A percentile compares a stretch with the other conserved stretches of the same genome.
Evolutionary conservation across 108 stramenopile species (phyloP).

Genomic region (Cylindrotheca fusiformis): DNA sequence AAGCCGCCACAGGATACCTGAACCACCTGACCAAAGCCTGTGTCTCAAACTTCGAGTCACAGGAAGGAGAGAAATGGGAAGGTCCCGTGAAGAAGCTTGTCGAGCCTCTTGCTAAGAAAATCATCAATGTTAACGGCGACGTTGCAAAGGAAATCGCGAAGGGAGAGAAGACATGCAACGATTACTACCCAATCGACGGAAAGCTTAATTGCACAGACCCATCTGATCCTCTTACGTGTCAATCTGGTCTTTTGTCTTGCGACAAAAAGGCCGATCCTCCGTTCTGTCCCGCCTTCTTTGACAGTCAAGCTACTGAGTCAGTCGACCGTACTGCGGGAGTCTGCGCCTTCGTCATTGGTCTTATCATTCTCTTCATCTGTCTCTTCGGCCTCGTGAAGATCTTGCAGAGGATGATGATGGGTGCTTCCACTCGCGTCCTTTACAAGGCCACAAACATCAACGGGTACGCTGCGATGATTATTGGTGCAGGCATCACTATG

Average conservation of each 20-base stretch:
- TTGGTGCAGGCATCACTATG: constrained; percentile 76
- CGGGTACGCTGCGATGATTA: constrained; percentile 66
- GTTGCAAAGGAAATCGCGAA: constrained; percentile 67
- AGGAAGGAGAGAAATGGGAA: constrained; percentile 62
- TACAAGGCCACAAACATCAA: constrained; percentile 86
- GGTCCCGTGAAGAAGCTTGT: constrained; percentile 80
- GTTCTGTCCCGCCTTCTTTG: constrained; percentile 76
- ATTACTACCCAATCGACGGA: constrained; percentile 59
- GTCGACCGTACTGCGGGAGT: constrained; percentile 72
- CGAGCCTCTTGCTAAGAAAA: constrained; percentile 45
- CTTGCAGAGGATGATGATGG: constrained; percentile 65
- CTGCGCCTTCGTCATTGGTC: constrained; percentile 59
- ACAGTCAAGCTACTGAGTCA: constrained; percentile 46
- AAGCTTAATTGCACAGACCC: constrained; percentile 32
- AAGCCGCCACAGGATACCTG: constrained; percentile 57
- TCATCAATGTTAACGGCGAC: constrained; percentile 75
- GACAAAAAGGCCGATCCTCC: constrained; percentile 29
- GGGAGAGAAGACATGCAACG: constrained; percentile 31
- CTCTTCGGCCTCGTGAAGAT: constrained; percentile 73
- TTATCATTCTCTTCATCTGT: constrained; percentile 66
- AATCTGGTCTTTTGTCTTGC: constrained; percentile 69
- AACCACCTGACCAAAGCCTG: constrained; percentile 54
- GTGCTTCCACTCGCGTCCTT: constrained; percentile 66
- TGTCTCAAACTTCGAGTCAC: constrained; percentile 28
- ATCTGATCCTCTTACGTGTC: constrained; percentile 31